Percentiles rank a stretch among this genome's conserved stretches.
phyloP scores from a whole-genome alignment of 768 basidiomycete species.

The Suillus cothurnatus region DNA sequence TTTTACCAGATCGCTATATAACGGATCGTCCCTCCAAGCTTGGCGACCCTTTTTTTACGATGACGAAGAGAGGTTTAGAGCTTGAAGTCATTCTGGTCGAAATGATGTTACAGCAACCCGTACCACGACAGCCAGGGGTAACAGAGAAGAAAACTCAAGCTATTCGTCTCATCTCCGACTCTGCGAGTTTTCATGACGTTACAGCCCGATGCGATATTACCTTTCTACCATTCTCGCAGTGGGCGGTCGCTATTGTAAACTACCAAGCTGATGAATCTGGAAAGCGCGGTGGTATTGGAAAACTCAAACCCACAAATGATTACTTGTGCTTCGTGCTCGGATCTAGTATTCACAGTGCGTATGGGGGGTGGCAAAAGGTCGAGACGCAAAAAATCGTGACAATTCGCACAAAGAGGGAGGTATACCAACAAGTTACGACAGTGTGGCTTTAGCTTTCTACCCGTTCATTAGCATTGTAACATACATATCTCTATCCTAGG shows the following conservation, averaged over 20 bases:
- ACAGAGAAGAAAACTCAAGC: not conserved
- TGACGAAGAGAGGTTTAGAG: constrained; percentile 26
- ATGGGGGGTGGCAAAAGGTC: constrained; percentile 25
- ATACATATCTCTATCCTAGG: not conserved
- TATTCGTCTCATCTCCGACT: constrained; percentile 20
- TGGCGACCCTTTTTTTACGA: constrained; percentile 23
- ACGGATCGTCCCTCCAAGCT: constrained; percentile 16
- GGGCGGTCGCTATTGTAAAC: constrained; percentile 28
- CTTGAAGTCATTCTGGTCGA: constrained; percentile 24
- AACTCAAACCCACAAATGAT: constrained; percentile 17
- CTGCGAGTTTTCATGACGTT: constrained; percentile 20
- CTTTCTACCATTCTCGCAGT: constrained; percentile 24
- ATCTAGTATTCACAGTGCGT: constrained; percentile 22
- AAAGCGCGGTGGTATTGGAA: constrained; percentile 12
- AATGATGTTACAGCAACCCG: constrained; percentile 20
- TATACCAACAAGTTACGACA: constrained; percentile 13
- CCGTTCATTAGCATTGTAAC: not conserved
- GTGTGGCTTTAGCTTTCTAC: constrained; percentile 20
- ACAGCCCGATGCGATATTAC: constrained; percentile 18
- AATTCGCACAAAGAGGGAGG: constrained; percentile 21
- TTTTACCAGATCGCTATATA: not conserved
- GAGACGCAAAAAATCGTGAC: constrained; percentile 20
- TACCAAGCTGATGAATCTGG: constrained; percentile 23
- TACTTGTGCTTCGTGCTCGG: constrained; percentile 26
- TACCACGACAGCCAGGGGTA: constrained; percentile 11